Percentiles rank a stretch among this genome's conserved stretches.
Evolutionary conservation across 2,329 filamentous ascomycete species (phyloP).

Genomic region (Acrodontium crateriforme): DNA sequence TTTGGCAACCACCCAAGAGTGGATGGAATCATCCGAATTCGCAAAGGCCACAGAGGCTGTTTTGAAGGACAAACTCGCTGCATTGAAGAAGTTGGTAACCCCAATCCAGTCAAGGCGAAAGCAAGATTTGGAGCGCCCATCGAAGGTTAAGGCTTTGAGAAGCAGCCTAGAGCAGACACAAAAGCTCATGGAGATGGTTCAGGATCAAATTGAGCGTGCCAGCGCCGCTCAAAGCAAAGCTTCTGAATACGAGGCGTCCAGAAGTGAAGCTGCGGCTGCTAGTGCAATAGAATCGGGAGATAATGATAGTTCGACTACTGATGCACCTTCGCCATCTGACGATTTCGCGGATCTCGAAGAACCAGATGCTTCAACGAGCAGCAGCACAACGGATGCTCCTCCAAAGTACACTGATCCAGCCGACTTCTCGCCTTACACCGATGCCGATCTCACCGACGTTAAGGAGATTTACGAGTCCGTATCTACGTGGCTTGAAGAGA

Average conservation of each 20-base stretch:
- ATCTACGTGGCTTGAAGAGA: constrained; percentile 60
- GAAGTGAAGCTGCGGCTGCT: constrained; percentile 31
- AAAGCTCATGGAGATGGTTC: constrained; percentile 55
- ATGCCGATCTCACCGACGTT: constrained; percentile 56
- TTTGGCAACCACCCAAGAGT: constrained; percentile 61
- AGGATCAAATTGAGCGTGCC: constrained; percentile 54
- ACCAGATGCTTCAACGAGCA: constrained; percentile 32
- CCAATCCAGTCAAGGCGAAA: constrained; percentile 64
- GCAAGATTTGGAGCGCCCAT: constrained; percentile 59
- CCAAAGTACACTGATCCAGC: constrained; percentile 26
- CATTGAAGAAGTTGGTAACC: constrained; percentile 60
- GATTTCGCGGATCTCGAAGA: constrained; percentile 70
- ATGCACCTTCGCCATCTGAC: constrained; percentile 25
- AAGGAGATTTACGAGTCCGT: constrained; percentile 49
- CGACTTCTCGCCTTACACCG: constrained; percentile 54
- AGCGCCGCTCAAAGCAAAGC: constrained; percentile 25
- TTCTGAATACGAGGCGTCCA: constrained; percentile 14
- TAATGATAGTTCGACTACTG: constrained; percentile 7
- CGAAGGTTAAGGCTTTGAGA: constrained; percentile 52
- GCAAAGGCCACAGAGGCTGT: constrained; percentile 59
- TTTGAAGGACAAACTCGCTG: constrained; percentile 62
- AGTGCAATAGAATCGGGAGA: constrained; percentile 6
- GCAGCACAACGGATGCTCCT: constrained; percentile 25
- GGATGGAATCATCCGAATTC: constrained; percentile 73
- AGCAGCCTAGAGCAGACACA: constrained; percentile 58